Evolutionary conservation across 2,329 filamentous ascomycete species (phyloP), one percentile per base, ranked within the genome.

Genomic region (Fusarium sp.): DNA sequence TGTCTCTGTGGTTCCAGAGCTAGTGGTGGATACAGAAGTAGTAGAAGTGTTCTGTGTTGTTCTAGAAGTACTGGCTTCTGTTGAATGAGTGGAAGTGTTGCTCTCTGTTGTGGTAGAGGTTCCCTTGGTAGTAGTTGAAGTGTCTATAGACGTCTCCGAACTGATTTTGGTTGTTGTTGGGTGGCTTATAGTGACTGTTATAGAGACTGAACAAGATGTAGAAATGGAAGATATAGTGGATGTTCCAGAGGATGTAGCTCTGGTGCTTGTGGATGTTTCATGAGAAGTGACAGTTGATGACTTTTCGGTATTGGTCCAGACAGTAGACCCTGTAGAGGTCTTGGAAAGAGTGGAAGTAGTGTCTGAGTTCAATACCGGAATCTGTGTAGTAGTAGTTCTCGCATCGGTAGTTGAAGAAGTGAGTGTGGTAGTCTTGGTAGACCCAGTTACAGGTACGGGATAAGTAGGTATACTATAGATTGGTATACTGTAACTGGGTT

Each of bases 391-490:
- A 17, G 32, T 24, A 26, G 14, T 45, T 24, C 36, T 36, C 15
- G 17, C 39, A 32, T 17, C 14, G 7, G 7, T 43, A 28, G 19
- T 26, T 3, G 50, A 57, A 40, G 46, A 32, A 52, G 39, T 11
- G 21, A 50, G 15, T 36, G 56, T 66, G 26, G 26, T n/a, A 17
- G 32, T 39, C 14, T 43, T 44, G 19, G 30, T 47, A n/a, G 44
- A 57, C 34, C 11, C 3, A 38, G 42, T 48, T 51, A 54, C 23
- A 15, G 65, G 38, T 21, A 69, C n/a, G 9, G 61, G 38, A 46
- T 68, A 58, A 43, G 65, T 62, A 39, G 65, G 32, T 12, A 48
- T 23, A 21, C 17, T 56, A 14, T 61, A 66, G 38, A 36, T 36
- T 10, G 59, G 48, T 42, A 48, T 44, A 62, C 17, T 39, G 15